phyloP scores from a whole-genome alignment of 2,329 filamentous ascomycete species.

The Penicillium brasilianum region DNA sequence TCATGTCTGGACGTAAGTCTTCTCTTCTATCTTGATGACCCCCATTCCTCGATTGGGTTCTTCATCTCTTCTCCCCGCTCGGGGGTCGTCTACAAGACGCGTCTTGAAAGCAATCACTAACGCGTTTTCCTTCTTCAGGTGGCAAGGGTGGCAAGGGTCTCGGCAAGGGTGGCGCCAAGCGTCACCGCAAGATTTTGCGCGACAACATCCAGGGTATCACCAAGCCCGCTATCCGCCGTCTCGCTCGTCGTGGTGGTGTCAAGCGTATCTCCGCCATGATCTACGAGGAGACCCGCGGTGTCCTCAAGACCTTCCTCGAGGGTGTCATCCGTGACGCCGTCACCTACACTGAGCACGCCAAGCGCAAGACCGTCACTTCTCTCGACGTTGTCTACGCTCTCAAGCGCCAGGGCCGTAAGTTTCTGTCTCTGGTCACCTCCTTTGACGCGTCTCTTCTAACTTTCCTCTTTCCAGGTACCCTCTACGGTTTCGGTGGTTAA shows the following conservation, averaged over 20 bases:
- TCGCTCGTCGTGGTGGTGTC: conserved; percentile 98
- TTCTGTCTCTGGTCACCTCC: conserved; percentile 7
- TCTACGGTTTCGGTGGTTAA: conserved; percentile 92
- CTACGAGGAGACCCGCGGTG: conserved; percentile 82
- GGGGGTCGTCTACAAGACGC: conserved; percentile 16
- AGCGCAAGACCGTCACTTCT: conserved; percentile 65
- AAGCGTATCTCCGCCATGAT: conserved; percentile 99
- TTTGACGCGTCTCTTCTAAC: conserved; percentile 27
- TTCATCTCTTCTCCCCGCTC: conserved; percentile 3
- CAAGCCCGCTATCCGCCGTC: conserved; percentile 97
- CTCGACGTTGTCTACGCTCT: conserved; percentile 68
- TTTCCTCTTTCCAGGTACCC: conserved; percentile 58
- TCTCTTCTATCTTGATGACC: conserved; percentile 6
- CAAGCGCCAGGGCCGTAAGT: conserved; percentile 64
- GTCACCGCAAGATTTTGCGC: conserved; percentile 98
- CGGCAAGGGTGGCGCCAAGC: conserved; percentile 98
- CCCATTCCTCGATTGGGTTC: not conserved
- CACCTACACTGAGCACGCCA: conserved; percentile 83
- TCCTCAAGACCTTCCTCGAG: conserved; percentile 83
- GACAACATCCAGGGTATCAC: conserved; percentile 99
- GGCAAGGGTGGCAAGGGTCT: conserved; percentile 97
- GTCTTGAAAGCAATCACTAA: conserved; percentile 48
- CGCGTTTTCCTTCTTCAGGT: conserved; percentile 60
- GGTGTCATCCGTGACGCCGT: conserved; percentile 79
- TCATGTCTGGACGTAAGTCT: conserved; percentile 65